Evolutionary conservation across 1,139 yeast species (phyloP), one percentile per base, ranked within the genome.

Genomic region (Pneumocystis oryctolagi): DNA sequence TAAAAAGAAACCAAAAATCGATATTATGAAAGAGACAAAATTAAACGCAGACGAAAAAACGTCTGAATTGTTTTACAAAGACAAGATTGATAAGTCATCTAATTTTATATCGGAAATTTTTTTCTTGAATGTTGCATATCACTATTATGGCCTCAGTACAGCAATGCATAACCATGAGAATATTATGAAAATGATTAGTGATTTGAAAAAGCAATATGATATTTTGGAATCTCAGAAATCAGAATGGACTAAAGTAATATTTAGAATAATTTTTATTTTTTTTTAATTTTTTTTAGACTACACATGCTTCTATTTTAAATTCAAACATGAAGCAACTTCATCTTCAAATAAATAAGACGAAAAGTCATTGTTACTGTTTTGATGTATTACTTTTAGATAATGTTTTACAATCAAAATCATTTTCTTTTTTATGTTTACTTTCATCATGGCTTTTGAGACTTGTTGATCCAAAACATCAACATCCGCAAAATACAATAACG

Each of bases 121-220:
- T 73, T 92, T 80, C 71, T 74, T 92, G 65, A 83, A 94, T 9
- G 77, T 86, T 62, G 83, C 95, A 0, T 89, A 85, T 72, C 75
- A 89, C 64, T 90, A 92, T 68, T 94, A 87, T 73, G 99, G 97
- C 59, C 76, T 89, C 58, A 95, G 95, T 40, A 97, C 97, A 61
- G 75, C 87, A 0, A 75, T 79, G 62, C 78, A 83, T 60, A 80
- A 80, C 60, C 82, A 82, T 67, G 83, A 82, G 62, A 80, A 84
- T 64, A 71, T 83, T 56, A 79, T 81, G 65, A 77, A 78, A 57
- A 77, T 78, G 63, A 75, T 83, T 55, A 80, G 82, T 62, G 84
- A 82, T 66, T 67, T 80, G 42, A 78, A 79, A 61, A 79, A 78
- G 66, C 80, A 84, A 64, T 70, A 85, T 25, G 80, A 79, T 5